These are phyloP conservation scores for Aspergillus eucalypticola DNA, from an alignment of 2,329 filamentous ascomycete species.

Conservation along the genomic window DNA sequence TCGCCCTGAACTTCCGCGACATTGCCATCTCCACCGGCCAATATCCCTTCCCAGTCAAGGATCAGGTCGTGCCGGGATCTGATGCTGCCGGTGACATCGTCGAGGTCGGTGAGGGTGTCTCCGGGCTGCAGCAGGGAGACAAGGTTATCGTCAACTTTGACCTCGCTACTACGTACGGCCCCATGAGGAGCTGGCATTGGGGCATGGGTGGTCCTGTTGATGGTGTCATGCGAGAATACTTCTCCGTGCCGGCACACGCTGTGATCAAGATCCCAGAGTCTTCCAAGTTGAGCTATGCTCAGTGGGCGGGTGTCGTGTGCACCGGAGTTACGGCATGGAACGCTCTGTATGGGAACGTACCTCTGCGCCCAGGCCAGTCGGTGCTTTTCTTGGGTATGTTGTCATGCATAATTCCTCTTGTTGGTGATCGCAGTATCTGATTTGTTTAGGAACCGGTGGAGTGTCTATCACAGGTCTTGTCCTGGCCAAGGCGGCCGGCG, in stretches of 20 bases:
- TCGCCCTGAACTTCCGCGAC: slow-evolving; percentile 46
- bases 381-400: slow-evolving; percentile 28
- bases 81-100: slow-evolving; percentile 46
- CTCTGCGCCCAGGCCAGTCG: slow-evolving; percentile 18
- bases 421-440: slow-evolving; percentile 11
- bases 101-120: slow-evolving; percentile 53
- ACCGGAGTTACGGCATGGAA: slow-evolving; percentile 48
- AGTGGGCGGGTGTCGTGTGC: slow-evolving; percentile 37
- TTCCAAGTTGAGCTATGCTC: slow-evolving; percentile 28
- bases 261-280: slow-evolving; percentile 37
- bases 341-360: slow-evolving; percentile 39
- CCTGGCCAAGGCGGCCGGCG: slow-evolving; percentile 48
- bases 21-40: slow-evolving; percentile 43
- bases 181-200: slow-evolving; percentile 5
- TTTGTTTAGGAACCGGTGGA: slow-evolving; percentile 44
- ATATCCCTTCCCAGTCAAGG: slow-evolving; percentile 51
- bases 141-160: slow-evolving; percentile 41
- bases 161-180: slow-evolving; percentile 10
- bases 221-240: slow-evolving; percentile 42
- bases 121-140: slow-evolving; percentile 53
- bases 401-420: background rate
- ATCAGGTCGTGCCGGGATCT: slow-evolving; percentile 47
- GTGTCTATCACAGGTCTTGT: slow-evolving; percentile 42
- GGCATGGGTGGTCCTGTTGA: slow-evolving; percentile 34
- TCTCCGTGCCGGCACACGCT: slow-evolving; percentile 35